phyloP scores from a whole-genome alignment of 768 basidiomycete species.

The Cyclocybe aegerita region DNA sequence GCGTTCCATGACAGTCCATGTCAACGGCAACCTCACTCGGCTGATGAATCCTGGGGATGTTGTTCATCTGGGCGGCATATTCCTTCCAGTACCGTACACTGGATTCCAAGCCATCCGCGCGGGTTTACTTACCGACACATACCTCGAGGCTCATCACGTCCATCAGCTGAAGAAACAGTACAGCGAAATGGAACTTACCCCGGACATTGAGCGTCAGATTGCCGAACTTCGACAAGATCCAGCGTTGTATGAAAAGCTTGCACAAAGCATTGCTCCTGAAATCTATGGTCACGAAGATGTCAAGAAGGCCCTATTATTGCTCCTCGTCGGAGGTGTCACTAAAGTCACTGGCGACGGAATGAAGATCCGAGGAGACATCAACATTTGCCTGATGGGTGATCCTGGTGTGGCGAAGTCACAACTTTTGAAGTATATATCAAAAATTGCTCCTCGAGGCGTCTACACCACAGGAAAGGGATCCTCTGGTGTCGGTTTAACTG shows the following conservation, averaged over 20 bases:
- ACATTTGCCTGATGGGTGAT: constrained; percentile 98
- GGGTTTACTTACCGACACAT: constrained; percentile 95
- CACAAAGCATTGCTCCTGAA: constrained; percentile 95
- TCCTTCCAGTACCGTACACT: constrained; percentile 96
- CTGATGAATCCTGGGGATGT: constrained; percentile 95
- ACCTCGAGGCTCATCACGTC: constrained; percentile 88
- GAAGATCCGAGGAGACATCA: constrained; percentile 98
- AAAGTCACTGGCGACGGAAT: constrained; percentile 96
- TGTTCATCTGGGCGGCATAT: constrained; percentile 93
- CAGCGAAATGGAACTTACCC: constrained; percentile 89
- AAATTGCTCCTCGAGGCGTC: constrained; percentile 95
- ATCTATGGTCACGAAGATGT: constrained; percentile 98
- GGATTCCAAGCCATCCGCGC: constrained; percentile 97
- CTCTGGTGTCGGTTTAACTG: constrained; percentile 97
- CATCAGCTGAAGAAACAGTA: constrained; percentile 98
- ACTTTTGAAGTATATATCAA: constrained; percentile 95
- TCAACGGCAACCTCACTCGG: constrained; percentile 87
- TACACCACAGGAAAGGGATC: constrained; percentile 99
- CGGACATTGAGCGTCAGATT: constrained; percentile 74
- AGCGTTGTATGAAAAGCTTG: constrained; percentile 82
- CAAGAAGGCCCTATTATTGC: constrained; percentile 90
- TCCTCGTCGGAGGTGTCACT: constrained; percentile 95
- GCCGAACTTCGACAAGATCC: constrained; percentile 69
- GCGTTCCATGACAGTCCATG: constrained; percentile 95
- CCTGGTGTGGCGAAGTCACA: constrained; percentile 99